phyloP scores from a whole-genome alignment of 306 rosid genomes.

The Castanospermum australe region DNA sequence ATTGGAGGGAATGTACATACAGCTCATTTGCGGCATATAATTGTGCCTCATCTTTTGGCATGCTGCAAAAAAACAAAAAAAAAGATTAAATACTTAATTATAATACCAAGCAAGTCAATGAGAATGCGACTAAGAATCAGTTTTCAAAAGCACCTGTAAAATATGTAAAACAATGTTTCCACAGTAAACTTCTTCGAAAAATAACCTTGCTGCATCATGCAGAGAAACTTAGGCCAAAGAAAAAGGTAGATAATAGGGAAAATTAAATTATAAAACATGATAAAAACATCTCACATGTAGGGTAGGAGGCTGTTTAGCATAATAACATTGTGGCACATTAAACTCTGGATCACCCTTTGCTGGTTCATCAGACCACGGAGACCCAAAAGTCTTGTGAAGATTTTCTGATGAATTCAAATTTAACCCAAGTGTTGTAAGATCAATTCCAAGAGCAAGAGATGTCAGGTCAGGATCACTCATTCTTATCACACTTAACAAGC shows the following conservation, averaged over 20 bases:
- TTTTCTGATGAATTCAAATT: constrained; percentile 92
- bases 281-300: constrained; percentile 58
- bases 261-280: background rate
- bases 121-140: background rate
- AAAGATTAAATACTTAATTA: background rate
- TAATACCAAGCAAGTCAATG: background rate
- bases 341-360: constrained; percentile 96
- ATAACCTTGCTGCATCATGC: constrained; percentile 69
- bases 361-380: constrained; percentile 98
- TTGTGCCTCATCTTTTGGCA: constrained; percentile 99
- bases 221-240: constrained; percentile 20
- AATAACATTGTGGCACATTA: constrained; percentile 80
- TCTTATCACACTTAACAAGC: constrained; percentile 87
- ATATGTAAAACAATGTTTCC: constrained; percentile 87
- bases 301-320: constrained; percentile 75
- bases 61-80: constrained; percentile 78
- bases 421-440: constrained; percentile 88
- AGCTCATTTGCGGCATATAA: constrained; percentile 83
- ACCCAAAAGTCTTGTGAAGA: constrained; percentile 93
- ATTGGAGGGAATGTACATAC: constrained; percentile 46
- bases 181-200: constrained; percentile 70
- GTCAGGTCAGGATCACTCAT: constrained; percentile 90
- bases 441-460: constrained; percentile 95
- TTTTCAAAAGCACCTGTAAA: constrained; percentile 72
- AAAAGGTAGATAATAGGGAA: constrained; percentile 1